Evolutionary conservation across 371 early-diverging fungal species (phyloP).

Genomic region (Capniomyces stellatus): DNA sequence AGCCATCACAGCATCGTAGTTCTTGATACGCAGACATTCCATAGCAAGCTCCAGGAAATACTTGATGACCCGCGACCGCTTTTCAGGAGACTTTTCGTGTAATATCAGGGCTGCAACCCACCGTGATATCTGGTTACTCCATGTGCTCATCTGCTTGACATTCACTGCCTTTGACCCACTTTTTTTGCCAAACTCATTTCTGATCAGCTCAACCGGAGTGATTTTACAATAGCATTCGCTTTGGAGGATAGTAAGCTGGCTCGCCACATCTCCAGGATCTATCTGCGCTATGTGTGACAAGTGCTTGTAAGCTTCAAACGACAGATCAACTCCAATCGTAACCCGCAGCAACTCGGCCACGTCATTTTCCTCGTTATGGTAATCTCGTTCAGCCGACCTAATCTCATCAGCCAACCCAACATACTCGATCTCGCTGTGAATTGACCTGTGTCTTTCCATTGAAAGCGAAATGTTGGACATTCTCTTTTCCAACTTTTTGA

Average conservation of each 20-base stretch:
- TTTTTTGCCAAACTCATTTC: constrained; percentile 22
- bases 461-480: neutral
- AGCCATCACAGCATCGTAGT: constrained; percentile 64
- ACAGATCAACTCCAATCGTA: constrained; percentile 22
- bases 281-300: constrained; percentile 20
- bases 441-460: no score
- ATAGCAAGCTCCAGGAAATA: constrained; percentile 46
- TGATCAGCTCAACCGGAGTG: constrained; percentile 20
- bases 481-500: neutral
- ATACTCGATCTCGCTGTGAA: no score
- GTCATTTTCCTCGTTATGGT: constrained; percentile 16
- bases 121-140: constrained; percentile 27
- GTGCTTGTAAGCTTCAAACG: constrained; percentile 20
- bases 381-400: no score
- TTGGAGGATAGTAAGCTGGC: constrained; percentile 24
- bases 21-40: constrained; percentile 39
- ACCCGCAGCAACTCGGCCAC: constrained; percentile 23
- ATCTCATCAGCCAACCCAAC: no score
- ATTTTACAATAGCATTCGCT: constrained; percentile 26
- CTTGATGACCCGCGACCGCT: constrained; percentile 41
- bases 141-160: constrained; percentile 21
- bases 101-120: constrained; percentile 57
- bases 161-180: constrained; percentile 12
- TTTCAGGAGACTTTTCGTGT: constrained; percentile 39
- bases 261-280: constrained; percentile 20